These are phyloP conservation scores for Darksidea phi DNA, from an alignment of 495 filamentous ascomycete species.

Conservation along the genomic window DNA sequence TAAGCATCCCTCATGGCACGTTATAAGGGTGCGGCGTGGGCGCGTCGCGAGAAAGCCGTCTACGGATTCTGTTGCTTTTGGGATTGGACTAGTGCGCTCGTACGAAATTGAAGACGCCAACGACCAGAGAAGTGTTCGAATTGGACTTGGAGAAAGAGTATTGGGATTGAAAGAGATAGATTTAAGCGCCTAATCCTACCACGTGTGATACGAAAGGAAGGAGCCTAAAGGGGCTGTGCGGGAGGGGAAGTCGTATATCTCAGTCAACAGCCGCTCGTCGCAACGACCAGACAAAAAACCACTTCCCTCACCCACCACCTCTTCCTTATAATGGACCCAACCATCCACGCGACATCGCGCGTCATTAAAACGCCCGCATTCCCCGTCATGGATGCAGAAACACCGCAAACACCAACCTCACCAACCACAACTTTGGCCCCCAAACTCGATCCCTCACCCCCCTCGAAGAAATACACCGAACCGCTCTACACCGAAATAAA, in stretches of 20 bases:
- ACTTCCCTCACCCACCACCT: not conserved
- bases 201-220: not conserved
- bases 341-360: not conserved
- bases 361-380: not conserved
- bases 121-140: not conserved
- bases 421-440: not conserved
- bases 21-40: not conserved
- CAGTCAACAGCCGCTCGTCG: not conserved
- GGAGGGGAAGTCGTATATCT: not conserved
- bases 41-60: not conserved
- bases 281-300: no score
- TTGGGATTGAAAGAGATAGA: not conserved
- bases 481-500: constrained; percentile 29
- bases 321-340: not conserved
- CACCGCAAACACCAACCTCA: not conserved
- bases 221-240: not conserved
- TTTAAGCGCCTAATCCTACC: not conserved
- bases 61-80: not conserved
- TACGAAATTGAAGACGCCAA: no score
- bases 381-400: not conserved
- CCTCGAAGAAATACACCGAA: constrained; percentile 12
- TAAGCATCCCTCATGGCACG: not conserved
- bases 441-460: not conserved
- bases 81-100: no score
- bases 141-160: not conserved